Evolutionary conservation across 768 basidiomycete species (phyloP), one percentile per base, ranked within the genome.

Genomic region (Serendipita vermifera): DNA sequence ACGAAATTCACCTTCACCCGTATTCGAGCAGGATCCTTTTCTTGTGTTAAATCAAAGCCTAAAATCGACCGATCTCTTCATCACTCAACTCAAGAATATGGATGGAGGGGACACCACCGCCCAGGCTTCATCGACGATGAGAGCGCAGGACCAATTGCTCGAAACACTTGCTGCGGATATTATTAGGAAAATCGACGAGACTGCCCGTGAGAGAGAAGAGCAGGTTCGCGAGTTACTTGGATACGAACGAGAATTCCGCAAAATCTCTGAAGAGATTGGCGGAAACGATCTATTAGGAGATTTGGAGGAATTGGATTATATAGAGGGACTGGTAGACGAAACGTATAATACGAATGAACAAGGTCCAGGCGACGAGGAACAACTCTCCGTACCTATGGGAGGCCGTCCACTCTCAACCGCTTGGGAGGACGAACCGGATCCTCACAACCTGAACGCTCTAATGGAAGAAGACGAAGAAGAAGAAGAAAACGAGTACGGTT

Each of bases 151-250:
- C 39, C 63, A 68, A 15, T 55, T 60, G 56, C 69, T 92, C 59
- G 89, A 93, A 68, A 72, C 68, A 38, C 72, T 87, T 38, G 84
- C 89, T 4, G 80, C 83, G 15, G 79, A 85, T 60, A 74, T 88
- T 59, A 86, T 93, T 62, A 77, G 87, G 33, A 75, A 77, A 33
- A 75, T 91, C 58, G 84, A 89, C 67, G 82, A 85, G 56, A 77
- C 81, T 11, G 77, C 79, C 33, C 79, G 81, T 43, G 82, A 87
- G 62, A 78, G 89, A 57, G 89, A 92, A 66, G 76, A 74, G 2
- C 89, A 92, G 68, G 78, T 88, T 3, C 82, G 89, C 54, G 85
- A 82, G 63, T 68, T 92, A 55, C 70, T 82, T 33, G 85, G 82
- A 60, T 84, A 76, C 64, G 88, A 91, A 63, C 77, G 87, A 54